Evolutionary conservation across 2,329 filamentous ascomycete species (phyloP), one percentile per base, ranked within the genome.

Genomic region (Fusarium equiseti): DNA sequence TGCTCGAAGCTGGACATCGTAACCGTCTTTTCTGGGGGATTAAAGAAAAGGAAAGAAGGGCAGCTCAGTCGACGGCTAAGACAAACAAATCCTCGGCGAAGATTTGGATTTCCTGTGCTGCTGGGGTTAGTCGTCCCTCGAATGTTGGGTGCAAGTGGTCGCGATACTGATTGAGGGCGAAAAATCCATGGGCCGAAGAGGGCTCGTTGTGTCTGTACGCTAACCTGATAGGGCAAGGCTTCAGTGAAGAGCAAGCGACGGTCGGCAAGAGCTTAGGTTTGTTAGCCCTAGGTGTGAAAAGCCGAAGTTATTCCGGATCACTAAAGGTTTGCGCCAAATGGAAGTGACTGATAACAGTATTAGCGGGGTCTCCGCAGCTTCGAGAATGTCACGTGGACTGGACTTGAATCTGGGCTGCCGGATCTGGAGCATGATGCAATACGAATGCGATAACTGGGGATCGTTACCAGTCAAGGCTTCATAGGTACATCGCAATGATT

Each of bases 1-100:
- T 84, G 82, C 86, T 91, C 89, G 84, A 91, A 91, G 80, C 86
- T 88, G 82, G 89, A 90, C 89, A 91, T 90, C 81, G 85, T 78
- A 76, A 77, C 73, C 75, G 78, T 82, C 79, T 81, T 75, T 77
- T 78, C 73, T 75, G 75, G 68, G 70, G 71, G 59, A 22, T 54
- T 74, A 75, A 69, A 73, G 68, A 69, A 75, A 76, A 76, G 70
- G 70, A 76, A 75, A 78, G 78, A 76, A 76, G 74, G 73, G 76
- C 75, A 78, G 76, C 74, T 79, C 75, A 77, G 73, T 77, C 71
- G 75, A 77, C 73, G 73, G 74, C 73, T 73, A 76, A 73, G 66
- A 77, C 72, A 80, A 71, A 75, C 76, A 79, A 79, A 80, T 77
- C 72, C 80, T 80, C 77, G 78, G 79, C 73, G 79, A 81, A 77